Evolutionary conservation across 306 rosid genomes (phyloP), one percentile per base, ranked within the genome.

Genomic region (Trifolium fragiferum): DNA sequence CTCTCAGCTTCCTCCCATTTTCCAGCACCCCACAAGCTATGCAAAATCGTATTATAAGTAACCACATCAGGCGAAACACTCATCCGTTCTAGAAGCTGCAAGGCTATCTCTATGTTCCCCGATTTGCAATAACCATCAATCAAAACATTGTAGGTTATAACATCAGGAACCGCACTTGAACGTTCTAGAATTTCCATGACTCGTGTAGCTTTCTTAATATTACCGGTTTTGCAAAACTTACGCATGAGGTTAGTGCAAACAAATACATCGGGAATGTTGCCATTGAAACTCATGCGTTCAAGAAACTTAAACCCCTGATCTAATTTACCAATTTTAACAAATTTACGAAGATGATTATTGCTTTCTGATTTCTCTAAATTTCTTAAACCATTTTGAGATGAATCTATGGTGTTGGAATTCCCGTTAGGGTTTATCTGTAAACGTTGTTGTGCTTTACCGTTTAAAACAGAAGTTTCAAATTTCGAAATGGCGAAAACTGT

Each of bases 1-100:
- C 74, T 92, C 79, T 92, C 98, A 6, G 97, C 96, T 82, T 92
- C 98, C 96, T 82, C 85, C 98, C 98, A 95, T 84, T 97, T 81
- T 32, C 93, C 93, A 0, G 96, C 92, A 76, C 97, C 86, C 75
- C 98, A 95, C 93, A 95, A 81, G 75, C 98, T 90, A 41, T 97
- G 93, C 87, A 94, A 74, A 54, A 94, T 90, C 0, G 96, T 94
- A 66, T 89, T 92, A 46, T 90, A 94, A 0, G 99, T 92, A 51
- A 94, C 92, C 75, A 94, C 96, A 81, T 94, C 98, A 0, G 97
- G 96, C 10, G 91, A 86, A 71, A 90, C 90, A 25, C 90, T 89
- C 99, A 92, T 94, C 6, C 90, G 83, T 15, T 94, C 96, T 81
- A 94, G 68, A 65, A 94, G 77, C 82, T 75, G 79, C 74, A 94